phyloP scores from a whole-genome alignment of 2,329 filamentous ascomycete genomes.

The Colletotrichum sp. region DNA sequence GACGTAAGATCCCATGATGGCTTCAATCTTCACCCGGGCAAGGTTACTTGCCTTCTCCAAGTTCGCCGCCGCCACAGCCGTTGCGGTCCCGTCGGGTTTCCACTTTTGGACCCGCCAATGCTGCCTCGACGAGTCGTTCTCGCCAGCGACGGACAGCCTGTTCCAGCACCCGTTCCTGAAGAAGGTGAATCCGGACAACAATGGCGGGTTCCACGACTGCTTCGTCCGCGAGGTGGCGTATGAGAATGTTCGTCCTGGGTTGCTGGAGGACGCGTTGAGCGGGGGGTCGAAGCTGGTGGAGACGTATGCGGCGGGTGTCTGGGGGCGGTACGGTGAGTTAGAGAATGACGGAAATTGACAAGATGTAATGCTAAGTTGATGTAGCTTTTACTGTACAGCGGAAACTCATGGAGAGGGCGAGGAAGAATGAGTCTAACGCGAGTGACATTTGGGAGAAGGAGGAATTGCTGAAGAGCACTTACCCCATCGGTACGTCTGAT shows the following conservation, averaged over 20 bases:
- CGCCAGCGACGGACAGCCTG: background rate
- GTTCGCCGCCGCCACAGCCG: background rate
- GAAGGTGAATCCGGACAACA: background rate
- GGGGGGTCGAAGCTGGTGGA: constrained; percentile 15
- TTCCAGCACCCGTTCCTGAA: constrained; percentile 6
- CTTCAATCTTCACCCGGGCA: background rate
- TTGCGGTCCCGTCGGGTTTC: constrained; percentile 4
- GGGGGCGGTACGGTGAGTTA: constrained; percentile 17
- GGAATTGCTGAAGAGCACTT: background rate
- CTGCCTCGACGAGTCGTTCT: constrained; percentile 9
- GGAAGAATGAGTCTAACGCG: background rate
- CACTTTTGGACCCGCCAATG: constrained; percentile 14
- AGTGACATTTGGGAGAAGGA: constrained; percentile 10
- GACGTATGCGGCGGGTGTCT: constrained; percentile 11
- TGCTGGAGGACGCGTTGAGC: constrained; percentile 9
- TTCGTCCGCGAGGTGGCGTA: background rate
- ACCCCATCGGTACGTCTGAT: background rate
- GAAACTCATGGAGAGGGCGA: background rate
- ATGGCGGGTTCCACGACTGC: constrained; percentile 5
- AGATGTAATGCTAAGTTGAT: background rate
- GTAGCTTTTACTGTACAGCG: background rate
- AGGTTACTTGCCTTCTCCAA: background rate
- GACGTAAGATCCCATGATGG: no score
- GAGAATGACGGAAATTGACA: background rate
- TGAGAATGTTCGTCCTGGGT: background rate